These are phyloP conservation scores for Plasmodium vivax DNA, from an alignment of 169 alveolate genomes.

Conservation along the genomic window DNA sequence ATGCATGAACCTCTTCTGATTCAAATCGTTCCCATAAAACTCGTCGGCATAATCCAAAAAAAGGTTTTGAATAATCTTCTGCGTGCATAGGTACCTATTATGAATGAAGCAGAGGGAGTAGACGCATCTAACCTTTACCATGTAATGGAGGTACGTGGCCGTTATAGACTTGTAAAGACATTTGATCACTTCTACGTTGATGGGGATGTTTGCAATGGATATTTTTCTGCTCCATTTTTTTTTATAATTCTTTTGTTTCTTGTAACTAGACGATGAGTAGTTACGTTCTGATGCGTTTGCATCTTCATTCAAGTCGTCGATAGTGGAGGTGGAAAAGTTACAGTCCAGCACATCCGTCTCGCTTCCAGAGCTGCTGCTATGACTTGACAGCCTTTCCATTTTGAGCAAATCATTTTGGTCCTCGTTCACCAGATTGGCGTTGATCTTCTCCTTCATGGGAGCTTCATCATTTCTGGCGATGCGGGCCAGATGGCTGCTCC, in stretches of 20 bases:
- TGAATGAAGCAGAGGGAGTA: conserved; percentile 71
- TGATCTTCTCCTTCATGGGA: neutral
- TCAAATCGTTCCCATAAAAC: conserved; percentile 31
- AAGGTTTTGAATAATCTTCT: conserved; percentile 49
- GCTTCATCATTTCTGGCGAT: neutral
- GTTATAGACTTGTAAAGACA: conserved; percentile 30
- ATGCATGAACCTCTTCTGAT: conserved; percentile 58
- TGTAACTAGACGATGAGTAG: conserved; percentile 3
- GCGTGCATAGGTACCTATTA: conserved; percentile 56
- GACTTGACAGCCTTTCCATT: neutral
- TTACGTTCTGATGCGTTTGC: conserved; percentile 1
- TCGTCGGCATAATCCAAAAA: conserved; percentile 24
- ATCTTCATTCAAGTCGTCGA: conserved; percentile 47
- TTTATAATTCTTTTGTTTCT: conserved; percentile 22
- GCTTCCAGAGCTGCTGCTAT: conserved; percentile 25
- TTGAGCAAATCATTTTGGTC: conserved; percentile 14
- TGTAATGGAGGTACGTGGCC: conserved; percentile 30
- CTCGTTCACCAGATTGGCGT: neutral
- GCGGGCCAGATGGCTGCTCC: neutral
- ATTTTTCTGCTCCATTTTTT: conserved; percentile 16
- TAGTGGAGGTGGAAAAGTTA: conserved; percentile 40
- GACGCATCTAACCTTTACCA: conserved; percentile 66
- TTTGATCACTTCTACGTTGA: conserved; percentile 67
- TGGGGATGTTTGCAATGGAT: conserved; percentile 41
- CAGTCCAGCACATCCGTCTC: conserved; percentile 8